phyloP scores from a whole-genome alignment of 2,329 filamentous ascomycete genomes.

The Cercospora nicotianae region DNA sequence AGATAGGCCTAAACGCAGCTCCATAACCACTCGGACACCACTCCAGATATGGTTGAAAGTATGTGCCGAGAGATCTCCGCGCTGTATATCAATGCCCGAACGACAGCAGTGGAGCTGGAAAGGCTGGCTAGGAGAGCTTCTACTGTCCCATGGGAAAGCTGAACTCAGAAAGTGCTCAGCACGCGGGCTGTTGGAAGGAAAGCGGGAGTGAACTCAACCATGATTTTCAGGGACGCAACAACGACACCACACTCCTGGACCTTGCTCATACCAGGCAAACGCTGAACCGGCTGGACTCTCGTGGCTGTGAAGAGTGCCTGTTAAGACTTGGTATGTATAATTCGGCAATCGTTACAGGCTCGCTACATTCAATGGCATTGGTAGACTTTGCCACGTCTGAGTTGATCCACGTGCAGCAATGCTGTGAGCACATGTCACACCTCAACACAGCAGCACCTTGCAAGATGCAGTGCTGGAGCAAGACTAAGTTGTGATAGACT shows the following conservation, averaged over 20 bases:
- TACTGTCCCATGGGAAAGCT: background rate
- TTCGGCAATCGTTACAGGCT: background rate
- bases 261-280: background rate
- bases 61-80: slow-evolving; percentile 1
- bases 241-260: background rate
- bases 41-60: slow-evolving; percentile 8
- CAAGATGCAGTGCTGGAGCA: background rate
- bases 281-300: background rate
- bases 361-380: background rate
- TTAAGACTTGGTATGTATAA: background rate
- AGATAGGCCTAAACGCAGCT: slow-evolving; percentile 34
- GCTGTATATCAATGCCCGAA: background rate
- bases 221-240: background rate
- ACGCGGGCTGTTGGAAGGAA: background rate
- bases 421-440: background rate
- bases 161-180: background rate
- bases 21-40: slow-evolving; percentile 34
- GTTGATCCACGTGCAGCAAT: background rate
- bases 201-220: background rate
- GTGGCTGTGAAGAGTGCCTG: background rate
- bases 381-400: background rate
- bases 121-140: background rate
- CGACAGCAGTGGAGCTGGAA: background rate
- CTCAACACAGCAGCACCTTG: background rate
- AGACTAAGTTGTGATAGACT: background rate